Evolutionary conservation across 176 grass and related monocot species (phyloP), one percentile per base, ranked within the genome.

Genomic region (Zea luxurians): DNA sequence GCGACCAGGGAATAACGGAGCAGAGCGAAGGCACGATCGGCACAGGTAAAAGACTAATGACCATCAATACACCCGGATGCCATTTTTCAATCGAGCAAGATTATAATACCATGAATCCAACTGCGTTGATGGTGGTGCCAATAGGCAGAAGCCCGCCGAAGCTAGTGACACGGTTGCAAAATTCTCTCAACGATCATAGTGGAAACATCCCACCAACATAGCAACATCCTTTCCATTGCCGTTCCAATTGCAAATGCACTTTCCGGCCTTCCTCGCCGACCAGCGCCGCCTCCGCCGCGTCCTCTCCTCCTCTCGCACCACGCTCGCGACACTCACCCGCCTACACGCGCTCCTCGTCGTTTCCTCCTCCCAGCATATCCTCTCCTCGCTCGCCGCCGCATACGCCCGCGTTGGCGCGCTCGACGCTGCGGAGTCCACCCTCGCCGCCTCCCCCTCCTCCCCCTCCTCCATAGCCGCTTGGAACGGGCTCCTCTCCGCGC

Each of bases 401-500:
- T 92, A 92, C 68, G 83, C 90, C 61, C 83, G 86, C 48, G 66
- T 70, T 8, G 83, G 86, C 53, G 86, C 78, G 71, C 70, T 83
- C 76, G 53, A 64, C 72, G 72, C 86, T 15, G 86, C 90, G 7
- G 76, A 89, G 35, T 79, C 83, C 71, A 79, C 87, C 3, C 77
- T 86, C 71, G 57, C 60, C 5, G 18, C 50, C 60, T 41, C 82
- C 4, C 16, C 78, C 36, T 4, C 62, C 4, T 27, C 71, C 38
- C 11, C 79, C 1, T 76, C 61, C 42, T 79, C 76, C 61, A 77
- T 92, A 68, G 10, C 76, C 52, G 74, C 86, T 16, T 92, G 90
- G 86, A 92, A 92, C 64, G 83, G 83, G 8, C 72, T 89, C 80
- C 63, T 92, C 60, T 21, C 84, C 20, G 86, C 86, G 60, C 71